Base-by-base conservation (phyloP, 1,139 yeast genomes). In the Kodamaea ohmeri region DNA sequence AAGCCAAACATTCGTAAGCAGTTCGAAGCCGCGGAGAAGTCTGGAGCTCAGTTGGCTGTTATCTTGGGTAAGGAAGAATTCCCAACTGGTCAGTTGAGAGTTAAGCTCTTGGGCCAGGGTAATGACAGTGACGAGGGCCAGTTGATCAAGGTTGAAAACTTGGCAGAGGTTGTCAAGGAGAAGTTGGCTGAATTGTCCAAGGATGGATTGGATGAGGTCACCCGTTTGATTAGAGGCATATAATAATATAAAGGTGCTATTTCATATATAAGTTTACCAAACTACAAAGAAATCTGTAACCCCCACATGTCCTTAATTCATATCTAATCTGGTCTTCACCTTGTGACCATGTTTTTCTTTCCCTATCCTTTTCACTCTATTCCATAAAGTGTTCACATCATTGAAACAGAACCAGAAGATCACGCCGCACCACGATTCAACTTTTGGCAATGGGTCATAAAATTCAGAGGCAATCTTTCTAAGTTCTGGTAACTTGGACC, bases 1-100 rank as follows among this genome's bases (percentile, higher is more conserved):
- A 92, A 92, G 67, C 95, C 95, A 40, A 92, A 92, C 60, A 84
- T 88, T 44, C 84, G 95, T 60, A 92, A 90, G 62, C 98, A 92
- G 67, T 92, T 92, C 49, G 97, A 90, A 53, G 95, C 96, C 39
- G 97, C 98, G 32, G 98, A 92, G 53, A 89, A 88, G 63, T 72
- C 89, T 2, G 97, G 97, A 27, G 88, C 96, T 51, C 83, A 90
- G 42, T 56, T 89, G 37, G 96, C 95, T 4, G 96, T 92, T 30
- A 92, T 92, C 49, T 71, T 92, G 42, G 98, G 98, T 52, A 94
- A 92, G 61, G 97, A 90, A 60, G 98, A 92, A 63, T 88, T 67
- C 53, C 77, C 80, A 17, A 78, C 78, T 51, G 96, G 96, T 21
- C 74, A 83, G 48, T 71, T 90, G 41, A 82, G 95, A 67, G 81